These are phyloP conservation scores for Epichloe coenophiala DNA, from an alignment of 2,329 filamentous ascomycete genomes.

Conservation along the genomic window DNA sequence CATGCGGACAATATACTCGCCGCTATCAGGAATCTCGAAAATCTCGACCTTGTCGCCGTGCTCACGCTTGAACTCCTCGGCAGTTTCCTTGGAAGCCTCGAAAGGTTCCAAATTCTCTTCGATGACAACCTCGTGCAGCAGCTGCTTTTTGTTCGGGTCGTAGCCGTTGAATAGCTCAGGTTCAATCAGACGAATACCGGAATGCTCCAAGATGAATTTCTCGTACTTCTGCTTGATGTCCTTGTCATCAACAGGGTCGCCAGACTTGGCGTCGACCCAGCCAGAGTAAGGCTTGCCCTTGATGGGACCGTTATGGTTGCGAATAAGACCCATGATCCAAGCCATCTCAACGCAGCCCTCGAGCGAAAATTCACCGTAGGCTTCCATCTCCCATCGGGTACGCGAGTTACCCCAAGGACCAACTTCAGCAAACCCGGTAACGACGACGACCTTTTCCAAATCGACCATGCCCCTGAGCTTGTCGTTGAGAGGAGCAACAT, in stretches of 20 bases:
- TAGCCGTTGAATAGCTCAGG: conserved; percentile 94
- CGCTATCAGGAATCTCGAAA: conserved; percentile 86
- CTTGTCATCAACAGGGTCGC: conserved; percentile 94
- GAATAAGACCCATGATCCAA: conserved; percentile 99
- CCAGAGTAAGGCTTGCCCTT: conserved; percentile 96
- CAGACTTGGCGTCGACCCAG: conserved; percentile 90
- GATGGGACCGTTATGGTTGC: conserved; percentile 90
- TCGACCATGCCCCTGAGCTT: conserved; percentile 96
- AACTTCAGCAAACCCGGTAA: conserved; percentile 91
- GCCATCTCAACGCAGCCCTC: conserved; percentile 99
- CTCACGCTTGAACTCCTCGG: conserved; percentile 92
- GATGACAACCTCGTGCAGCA: conserved; percentile 94
- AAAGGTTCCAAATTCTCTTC: conserved; percentile 96
- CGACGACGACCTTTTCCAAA: conserved; percentile 92
- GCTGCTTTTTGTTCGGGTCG: conserved; percentile 95
- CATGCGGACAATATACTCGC: conserved; percentile 86
- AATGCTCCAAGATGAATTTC: conserved; percentile 90
- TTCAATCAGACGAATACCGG: conserved; percentile 94
- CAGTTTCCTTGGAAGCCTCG: conserved; percentile 92
- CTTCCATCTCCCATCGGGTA: conserved; percentile 99
- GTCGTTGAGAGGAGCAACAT: conserved; percentile 77
- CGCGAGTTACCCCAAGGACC: conserved; percentile 98
- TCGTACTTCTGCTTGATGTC: conserved; percentile 97
- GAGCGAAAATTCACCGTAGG: conserved; percentile 87
- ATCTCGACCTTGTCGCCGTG: conserved; percentile 97